Base-by-base conservation (phyloP, 352 stramenopile genomes). In the Thalassiosira exigua region DNA sequence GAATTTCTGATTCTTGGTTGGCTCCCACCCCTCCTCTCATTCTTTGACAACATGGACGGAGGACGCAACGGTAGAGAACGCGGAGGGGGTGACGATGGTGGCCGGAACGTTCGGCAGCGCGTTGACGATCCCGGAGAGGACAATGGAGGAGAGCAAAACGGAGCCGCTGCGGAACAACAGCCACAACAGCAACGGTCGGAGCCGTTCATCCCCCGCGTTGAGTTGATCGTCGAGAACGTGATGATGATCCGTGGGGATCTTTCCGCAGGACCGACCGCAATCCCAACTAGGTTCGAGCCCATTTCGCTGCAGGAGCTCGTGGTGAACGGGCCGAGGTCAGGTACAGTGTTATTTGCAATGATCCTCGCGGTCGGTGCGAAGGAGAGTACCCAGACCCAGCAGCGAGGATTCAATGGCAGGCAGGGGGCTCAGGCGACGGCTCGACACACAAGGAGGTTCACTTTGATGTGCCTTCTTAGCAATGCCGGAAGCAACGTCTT, bases 371-470 rank as follows among this genome's bases (percentile, higher is more conserved):
- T 66, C 27, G 22, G 11, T 48, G 3, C 56, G 21, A 9, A 26
- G 21, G 17, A 26, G 4, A 52, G 56, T 26, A 52, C 22, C 4
- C 56, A 66, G 29, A 50, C 51, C 41, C 56, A 66, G 29, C 56
- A 66, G 19, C 56, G 56, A 4, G 12, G 17, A 24, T n/a, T n/a
- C n/a, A 32, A 52, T 26, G 30, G 30, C 4, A n/a, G 27, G 7
- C 56, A 32, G 27, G 56, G 56, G 4, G 14, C 19, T n/a, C 12
- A 53, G 56, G 27, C 3, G 14, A 66, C 3, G 50, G 56, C n/a
- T 27, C 56, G 56, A 14, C 56, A 66, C 29, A 9, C 24, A 3
- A 22, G 56, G 51, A 11, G 19, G 29, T 22, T 56, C n/a, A 17
- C 12, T 19, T 5, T 56, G 12, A 56, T 56, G 46, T 56, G 46